Conservation (phyloP, 1,139 yeast species). For the Candida tunisiensis region DNA sequence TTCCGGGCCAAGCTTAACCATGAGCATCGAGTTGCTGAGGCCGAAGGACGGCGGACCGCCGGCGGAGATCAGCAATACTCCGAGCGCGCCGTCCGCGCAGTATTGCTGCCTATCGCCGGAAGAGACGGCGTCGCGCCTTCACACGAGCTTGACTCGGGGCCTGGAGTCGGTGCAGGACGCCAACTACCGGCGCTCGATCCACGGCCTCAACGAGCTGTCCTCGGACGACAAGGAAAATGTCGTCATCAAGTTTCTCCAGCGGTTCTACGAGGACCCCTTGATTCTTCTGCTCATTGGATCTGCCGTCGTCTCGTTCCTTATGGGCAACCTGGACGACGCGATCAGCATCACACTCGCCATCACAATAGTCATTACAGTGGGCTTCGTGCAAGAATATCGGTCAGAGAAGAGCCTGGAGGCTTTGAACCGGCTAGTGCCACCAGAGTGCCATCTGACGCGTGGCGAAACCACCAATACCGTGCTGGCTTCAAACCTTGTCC, state of each 20-base stretch:
- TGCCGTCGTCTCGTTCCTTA: slow-evolving; percentile 64
- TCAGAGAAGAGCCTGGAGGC: slow-evolving; percentile 91
- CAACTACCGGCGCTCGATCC: slow-evolving; percentile 46
- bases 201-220: slow-evolving; percentile 63
- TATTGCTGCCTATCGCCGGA: slow-evolving; percentile 43
- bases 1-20: no score
- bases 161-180: slow-evolving; percentile 54
- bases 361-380: slow-evolving; percentile 81
- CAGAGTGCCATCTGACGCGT: slow-evolving; percentile 78
- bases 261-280: slow-evolving; percentile 78
- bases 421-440: slow-evolving; percentile 80
- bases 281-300: slow-evolving; percentile 77
- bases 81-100: slow-evolving; percentile 32
- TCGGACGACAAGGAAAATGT: slow-evolving; percentile 65
- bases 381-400: slow-evolving; percentile 90
- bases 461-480: slow-evolving; percentile 56
- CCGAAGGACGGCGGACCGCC: no score
- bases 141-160: slow-evolving; percentile 44
- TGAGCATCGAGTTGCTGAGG: no score
- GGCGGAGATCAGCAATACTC: no score
- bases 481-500: slow-evolving; percentile 73
- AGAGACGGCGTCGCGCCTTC: slow-evolving; percentile 43
- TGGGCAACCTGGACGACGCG: slow-evolving; percentile 93
- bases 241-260: slow-evolving; percentile 49
- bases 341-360: slow-evolving; percentile 71